Conservation (phyloP, 2,329 filamentous ascomycete species). For the Ceratocystis papillata region DNA sequence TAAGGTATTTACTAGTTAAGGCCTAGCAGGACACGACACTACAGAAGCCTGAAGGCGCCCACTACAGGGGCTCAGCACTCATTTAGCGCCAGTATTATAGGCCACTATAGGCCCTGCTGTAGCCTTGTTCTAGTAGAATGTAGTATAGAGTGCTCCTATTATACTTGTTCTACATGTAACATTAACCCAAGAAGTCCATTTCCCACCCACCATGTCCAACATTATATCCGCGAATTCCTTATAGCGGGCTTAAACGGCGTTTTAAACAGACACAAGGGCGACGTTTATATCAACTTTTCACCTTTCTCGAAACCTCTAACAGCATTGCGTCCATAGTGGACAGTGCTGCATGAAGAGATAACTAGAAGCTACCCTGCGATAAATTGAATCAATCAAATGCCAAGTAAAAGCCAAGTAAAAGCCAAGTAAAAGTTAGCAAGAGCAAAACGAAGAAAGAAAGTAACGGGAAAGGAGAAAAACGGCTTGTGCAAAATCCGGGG, state of each 20-base stretch:
- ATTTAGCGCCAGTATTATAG: neutral
- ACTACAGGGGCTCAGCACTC: neutral
- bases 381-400: neutral
- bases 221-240: neutral
- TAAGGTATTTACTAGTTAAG: too few relatives aligned
- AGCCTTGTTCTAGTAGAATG: neutral
- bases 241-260: neutral
- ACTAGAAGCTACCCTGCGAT: neutral
- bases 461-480: neutral
- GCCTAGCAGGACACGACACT: neutral
- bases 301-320: neutral
- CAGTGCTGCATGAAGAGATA: neutral
- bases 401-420: neutral
- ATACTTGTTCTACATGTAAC: neutral
- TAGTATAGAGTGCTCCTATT: neutral
- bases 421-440: neutral
- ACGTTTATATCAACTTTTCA: neutral
- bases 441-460: neutral
- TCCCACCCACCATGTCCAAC: neutral
- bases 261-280: slow-evolving; percentile 1
- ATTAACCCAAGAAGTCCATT: neutral
- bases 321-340: neutral
- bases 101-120: neutral
- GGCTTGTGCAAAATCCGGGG: slow-evolving; percentile 10
- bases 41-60: neutral